phyloP scores from a whole-genome alignment of 208 protist genomes.

The Entamoeba dispar region DNA sequence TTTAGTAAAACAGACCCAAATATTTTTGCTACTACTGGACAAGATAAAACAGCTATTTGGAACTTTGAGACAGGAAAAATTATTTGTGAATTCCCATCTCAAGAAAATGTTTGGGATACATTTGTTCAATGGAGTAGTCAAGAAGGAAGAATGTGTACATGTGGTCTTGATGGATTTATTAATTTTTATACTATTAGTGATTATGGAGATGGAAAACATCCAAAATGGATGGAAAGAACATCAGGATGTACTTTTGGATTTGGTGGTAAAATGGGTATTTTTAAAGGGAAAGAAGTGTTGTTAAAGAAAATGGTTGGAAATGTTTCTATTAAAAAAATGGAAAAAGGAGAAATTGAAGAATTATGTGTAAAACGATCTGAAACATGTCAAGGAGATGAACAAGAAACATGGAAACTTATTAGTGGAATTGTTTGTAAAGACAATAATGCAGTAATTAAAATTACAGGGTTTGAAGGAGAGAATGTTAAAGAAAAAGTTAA shows the following conservation, averaged over 20 bases:
- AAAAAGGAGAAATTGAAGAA: neutral
- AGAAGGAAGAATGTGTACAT: neutral
- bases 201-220: neutral
- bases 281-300: neutral
- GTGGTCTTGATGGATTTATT: neutral
- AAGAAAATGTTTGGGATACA: neutral
- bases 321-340: neutral
- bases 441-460: neutral
- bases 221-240: neutral
- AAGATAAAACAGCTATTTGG: neutral
- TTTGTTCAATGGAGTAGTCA: neutral
- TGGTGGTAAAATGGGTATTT: neutral
- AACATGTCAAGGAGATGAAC: neutral
- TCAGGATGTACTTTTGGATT: neutral
- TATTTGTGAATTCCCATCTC: neutral
- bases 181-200: neutral
- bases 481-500: neutral
- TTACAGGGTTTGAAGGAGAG: neutral
- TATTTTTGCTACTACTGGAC: neutral
- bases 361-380: neutral
- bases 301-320: neutral
- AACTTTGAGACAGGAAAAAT: neutral
- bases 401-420: neutral
- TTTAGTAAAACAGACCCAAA: neutral
- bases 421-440: neutral